A percentile compares a stretch with the other conserved stretches of the same genome.
Conservation (phyloP, 148 eudicot genomes). For the Silene uniflora region DNA sequence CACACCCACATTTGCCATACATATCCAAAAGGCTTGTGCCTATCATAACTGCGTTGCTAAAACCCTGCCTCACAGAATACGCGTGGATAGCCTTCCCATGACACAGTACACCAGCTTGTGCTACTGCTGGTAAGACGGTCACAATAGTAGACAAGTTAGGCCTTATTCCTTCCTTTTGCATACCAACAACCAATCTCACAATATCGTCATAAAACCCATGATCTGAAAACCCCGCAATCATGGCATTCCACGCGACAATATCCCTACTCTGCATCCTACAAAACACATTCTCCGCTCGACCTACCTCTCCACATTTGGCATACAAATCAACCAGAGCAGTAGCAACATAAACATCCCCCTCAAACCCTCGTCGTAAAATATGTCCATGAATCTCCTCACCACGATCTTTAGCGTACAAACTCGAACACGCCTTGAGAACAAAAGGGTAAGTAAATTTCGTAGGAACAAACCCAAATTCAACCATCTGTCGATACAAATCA, state of each 20-base stretch:
- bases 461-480: constrained; percentile 40
- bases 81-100: constrained; percentile 68
- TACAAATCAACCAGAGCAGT: constrained; percentile 81
- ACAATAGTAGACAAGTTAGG: constrained; percentile 71
- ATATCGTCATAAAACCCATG: constrained; percentile 51
- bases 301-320: constrained; percentile 59
- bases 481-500: constrained; percentile 60
- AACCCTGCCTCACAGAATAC: constrained; percentile 50
- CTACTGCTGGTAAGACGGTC: constrained; percentile 58
- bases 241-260: constrained; percentile 91
- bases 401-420: constrained; percentile 36
- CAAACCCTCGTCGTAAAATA: constrained; percentile 42
- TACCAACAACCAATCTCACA: constrained; percentile 40
- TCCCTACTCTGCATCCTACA: constrained; percentile 49
- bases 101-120: constrained; percentile 38
- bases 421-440: constrained; percentile 77
- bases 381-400: constrained; percentile 59
- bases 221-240: constrained; percentile 65
- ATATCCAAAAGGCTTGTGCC: constrained; percentile 79
- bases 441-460: constrained; percentile 76
- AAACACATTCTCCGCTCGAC: constrained; percentile 50
- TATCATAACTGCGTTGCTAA: constrained; percentile 54
- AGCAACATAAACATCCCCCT: constrained; percentile 48
- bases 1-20: constrained; percentile 73
- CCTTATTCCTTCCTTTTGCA: constrained; percentile 55